Evolutionary conservation across 2,329 filamentous ascomycete species (phyloP).

Genomic region (Bipolaris cookei): DNA sequence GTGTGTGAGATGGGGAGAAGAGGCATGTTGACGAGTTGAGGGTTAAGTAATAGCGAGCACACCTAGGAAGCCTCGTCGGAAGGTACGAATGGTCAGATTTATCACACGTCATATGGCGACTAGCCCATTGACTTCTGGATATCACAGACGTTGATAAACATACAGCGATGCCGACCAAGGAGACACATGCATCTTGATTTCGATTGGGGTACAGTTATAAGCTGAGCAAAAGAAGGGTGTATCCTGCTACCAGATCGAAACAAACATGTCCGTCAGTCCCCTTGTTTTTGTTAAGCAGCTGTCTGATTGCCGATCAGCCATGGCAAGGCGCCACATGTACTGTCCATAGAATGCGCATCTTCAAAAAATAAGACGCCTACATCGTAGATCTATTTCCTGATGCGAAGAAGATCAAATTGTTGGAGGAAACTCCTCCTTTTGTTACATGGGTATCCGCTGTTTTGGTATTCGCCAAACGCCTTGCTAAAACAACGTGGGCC

Average conservation of each 20-base stretch:
- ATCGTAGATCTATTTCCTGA: not conserved
- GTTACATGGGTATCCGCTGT: slow-evolving; percentile 11
- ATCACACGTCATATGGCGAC: slow-evolving; percentile 3
- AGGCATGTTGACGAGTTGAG: slow-evolving; percentile 5
- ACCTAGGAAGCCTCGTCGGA: not conserved
- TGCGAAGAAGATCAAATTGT: not conserved
- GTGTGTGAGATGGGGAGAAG: slow-evolving; percentile 10
- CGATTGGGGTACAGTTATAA: not conserved
- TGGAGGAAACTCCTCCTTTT: slow-evolving; percentile 7
- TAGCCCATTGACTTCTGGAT: not conserved
- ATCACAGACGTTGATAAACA: not conserved
- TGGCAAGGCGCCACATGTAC: not conserved
- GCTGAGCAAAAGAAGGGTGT: not conserved
- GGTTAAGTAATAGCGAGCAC: not conserved
- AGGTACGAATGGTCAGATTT: slow-evolving; percentile 13
- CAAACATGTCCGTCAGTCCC: not conserved
- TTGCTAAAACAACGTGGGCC: slow-evolving; percentile 15
- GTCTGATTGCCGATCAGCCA: not conserved
- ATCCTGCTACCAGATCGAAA: not conserved
- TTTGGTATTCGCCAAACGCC: slow-evolving; percentile 20
- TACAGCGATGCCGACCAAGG: not conserved
- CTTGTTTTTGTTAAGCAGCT: not conserved
- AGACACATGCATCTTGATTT: not conserved
- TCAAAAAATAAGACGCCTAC: not conserved
- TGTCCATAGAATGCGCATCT: not conserved